Percentiles rank a stretch among this genome's conserved stretches.
Conservation (phyloP, 345 rosid genomes). For the Bruguiera parviflora region DNA sequence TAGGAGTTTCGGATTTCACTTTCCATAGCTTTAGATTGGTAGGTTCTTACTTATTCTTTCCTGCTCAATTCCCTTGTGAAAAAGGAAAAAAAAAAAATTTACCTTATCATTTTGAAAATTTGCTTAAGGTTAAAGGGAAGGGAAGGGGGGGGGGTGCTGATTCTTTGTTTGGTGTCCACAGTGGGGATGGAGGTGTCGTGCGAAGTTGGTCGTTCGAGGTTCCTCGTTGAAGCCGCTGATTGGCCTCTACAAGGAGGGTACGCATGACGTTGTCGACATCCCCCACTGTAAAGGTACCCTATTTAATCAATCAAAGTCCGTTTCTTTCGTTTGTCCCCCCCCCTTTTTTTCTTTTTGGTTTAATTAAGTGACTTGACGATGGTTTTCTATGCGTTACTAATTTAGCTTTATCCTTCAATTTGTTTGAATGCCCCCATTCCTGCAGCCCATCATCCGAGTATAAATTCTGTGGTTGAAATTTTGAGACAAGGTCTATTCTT, state of each 20-base stretch:
- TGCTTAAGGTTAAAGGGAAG: slow-evolving; percentile 39
- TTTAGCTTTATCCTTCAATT: background rate
- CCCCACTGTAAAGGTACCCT: slow-evolving; percentile 72
- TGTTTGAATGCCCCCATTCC: background rate
- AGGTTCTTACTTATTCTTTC: background rate
- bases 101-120: slow-evolving; percentile 2
- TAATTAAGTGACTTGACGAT: background rate
- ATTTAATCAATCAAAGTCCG: background rate
- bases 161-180: slow-evolving; percentile 24
- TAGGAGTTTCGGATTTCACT: slow-evolving; percentile 74
- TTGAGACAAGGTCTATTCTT: slow-evolving; percentile 57
- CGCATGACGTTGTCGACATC: slow-evolving; percentile 78
- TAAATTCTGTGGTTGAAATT: slow-evolving; percentile 77
- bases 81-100: too few species aligned
- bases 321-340: background rate
- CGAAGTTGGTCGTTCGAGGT: slow-evolving; percentile 91
- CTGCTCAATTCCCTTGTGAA: background rate
- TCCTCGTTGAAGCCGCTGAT: slow-evolving; percentile 56
- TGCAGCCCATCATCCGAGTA: slow-evolving; percentile 91
- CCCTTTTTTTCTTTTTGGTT: background rate
- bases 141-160: slow-evolving; percentile 73
- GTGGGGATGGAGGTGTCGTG: slow-evolving; percentile 97
- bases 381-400: background rate
- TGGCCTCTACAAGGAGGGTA: slow-evolving; percentile 86
- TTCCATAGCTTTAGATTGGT: slow-evolving; percentile 85